phyloP scores from a whole-genome alignment of 176 grass and related monocot species.

The Oryza glaberrima region DNA sequence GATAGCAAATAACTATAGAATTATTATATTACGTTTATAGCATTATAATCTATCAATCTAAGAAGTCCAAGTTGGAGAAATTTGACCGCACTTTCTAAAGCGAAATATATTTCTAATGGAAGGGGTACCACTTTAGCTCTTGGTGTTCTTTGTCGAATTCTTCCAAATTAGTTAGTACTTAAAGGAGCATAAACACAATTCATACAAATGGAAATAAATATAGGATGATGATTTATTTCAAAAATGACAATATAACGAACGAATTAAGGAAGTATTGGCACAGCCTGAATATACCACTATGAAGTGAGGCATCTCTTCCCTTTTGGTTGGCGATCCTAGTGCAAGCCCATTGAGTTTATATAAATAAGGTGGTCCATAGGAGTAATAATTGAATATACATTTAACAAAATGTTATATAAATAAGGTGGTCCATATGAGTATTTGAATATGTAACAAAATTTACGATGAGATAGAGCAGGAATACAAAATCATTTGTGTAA shows the following conservation, averaged over 20 bases:
- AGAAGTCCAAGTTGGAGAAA: not conserved
- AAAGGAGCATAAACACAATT: slow-evolving; percentile 18
- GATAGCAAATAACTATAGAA: not conserved
- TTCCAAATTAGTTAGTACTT: not conserved
- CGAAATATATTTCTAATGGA: not conserved
- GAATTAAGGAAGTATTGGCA: slow-evolving; percentile 17
- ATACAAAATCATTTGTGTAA: not conserved
- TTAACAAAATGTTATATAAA: slow-evolving; percentile 2
- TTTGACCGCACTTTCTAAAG: not conserved
- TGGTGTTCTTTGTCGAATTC: not conserved
- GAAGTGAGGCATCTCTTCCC: slow-evolving; percentile 4
- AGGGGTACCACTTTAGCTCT: not conserved
- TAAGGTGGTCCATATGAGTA: slow-evolving; percentile 15
- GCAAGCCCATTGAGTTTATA: too few relatives aligned
- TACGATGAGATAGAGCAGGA: not conserved
- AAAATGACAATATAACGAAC: not conserved
- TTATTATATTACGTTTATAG: not conserved
- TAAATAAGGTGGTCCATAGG: too few relatives aligned
- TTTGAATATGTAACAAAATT: not conserved
- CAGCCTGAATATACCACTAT: not conserved
- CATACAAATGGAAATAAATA: not conserved
- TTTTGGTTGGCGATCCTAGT: not conserved
- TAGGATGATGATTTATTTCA: not conserved
- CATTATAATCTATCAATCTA: not conserved
- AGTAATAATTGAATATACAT: too few relatives aligned